Base-by-base conservation (phyloP, 2,329 filamentous ascomycete genomes). In the Diplodia sapinea region DNA sequence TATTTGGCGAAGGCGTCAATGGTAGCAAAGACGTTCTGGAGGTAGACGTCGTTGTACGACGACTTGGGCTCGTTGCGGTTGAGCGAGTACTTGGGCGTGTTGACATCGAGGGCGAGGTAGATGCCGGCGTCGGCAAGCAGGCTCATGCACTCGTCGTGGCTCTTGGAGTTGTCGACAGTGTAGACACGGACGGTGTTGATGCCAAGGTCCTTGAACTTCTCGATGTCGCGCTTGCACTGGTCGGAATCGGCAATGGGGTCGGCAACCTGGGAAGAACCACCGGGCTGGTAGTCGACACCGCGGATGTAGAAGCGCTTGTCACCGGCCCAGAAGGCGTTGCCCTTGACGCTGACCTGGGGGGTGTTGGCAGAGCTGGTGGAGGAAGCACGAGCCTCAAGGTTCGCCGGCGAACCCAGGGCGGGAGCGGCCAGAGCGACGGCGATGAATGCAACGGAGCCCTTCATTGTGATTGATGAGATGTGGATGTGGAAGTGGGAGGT, bases 101-200 rank as follows among this genome's bases (percentile, higher is more conserved):
- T 96, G 84, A 95, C 91, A 75, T 97, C 93, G 63, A 96, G 85
- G 47, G 96, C 92, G 65, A 96, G 87, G 84, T 97, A 97, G 84
- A 97, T 97, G 74, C 92, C 92, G 70, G 92, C 93, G 74, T 91
- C 91, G 64, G 88, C 89, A 69, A 97, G 85, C 55, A 86, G 84
- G 69, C 85, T 83, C 94, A 97, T 97, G 84, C 94, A 97, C 70
- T 88, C 86, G 74, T 94, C 89, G 82, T 97, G 94, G 79, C 90
- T 81, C 73, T 84, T 82, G 62, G 89, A 89, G 86, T 97, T 97
- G 84, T 97, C 94, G 72, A 96, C 89, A 17, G 91, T 93, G 86
- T 97, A 97, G 70, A 97, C 91, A 79, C 94, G 93, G 76, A 97
- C 85, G 31, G 93, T 93, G 85, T 97, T 97, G 81, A 97, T 83